A percentile compares a stretch with the other conserved stretches of the same genome.
Conservation (phyloP, 345 rosid genomes). For the Hypericum perforatum region DNA sequence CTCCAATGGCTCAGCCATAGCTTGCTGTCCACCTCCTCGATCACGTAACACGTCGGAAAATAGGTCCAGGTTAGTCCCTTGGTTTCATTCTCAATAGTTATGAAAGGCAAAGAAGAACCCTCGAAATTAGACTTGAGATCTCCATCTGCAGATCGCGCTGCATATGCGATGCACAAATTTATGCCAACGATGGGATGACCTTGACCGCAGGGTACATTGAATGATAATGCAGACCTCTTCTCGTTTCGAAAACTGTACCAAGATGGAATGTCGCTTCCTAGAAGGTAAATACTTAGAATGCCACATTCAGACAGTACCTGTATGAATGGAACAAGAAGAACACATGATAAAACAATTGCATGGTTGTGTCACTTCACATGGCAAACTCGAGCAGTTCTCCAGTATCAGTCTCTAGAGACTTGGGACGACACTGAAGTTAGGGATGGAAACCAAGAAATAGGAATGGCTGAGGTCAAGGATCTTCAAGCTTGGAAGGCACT, state of each 20-base stretch:
- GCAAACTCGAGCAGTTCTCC: conserved; percentile 12
- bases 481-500: conserved; percentile 20
- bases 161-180: conserved; percentile 2
- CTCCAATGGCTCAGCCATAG: conserved; percentile 18
- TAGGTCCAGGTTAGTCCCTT: conserved; percentile 9
- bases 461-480: conserved; percentile 20
- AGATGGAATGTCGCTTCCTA: conserved; percentile 13
- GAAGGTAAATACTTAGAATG: conserved; percentile 13
- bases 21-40: background rate
- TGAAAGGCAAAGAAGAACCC: background rate
- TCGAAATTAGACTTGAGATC: background rate
- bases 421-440: conserved; percentile 15
- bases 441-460: conserved; percentile 11
- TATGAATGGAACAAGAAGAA: background rate
- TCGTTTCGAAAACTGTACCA: conserved; percentile 8
- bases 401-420: conserved; percentile 21
- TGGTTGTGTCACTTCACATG: too few species aligned
- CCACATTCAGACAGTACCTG: conserved; percentile 16
- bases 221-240: conserved; percentile 1
- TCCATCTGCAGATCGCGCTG: background rate
- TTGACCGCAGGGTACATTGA: conserved; percentile 2
- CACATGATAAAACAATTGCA: background rate
- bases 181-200: conserved; percentile 5
- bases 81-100: conserved; percentile 11
- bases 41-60: conserved; percentile 7